These are phyloP conservation scores for Aureobasidium namibiae DNA, from an alignment of 2,329 filamentous ascomycete species.

Conservation along the genomic window DNA sequence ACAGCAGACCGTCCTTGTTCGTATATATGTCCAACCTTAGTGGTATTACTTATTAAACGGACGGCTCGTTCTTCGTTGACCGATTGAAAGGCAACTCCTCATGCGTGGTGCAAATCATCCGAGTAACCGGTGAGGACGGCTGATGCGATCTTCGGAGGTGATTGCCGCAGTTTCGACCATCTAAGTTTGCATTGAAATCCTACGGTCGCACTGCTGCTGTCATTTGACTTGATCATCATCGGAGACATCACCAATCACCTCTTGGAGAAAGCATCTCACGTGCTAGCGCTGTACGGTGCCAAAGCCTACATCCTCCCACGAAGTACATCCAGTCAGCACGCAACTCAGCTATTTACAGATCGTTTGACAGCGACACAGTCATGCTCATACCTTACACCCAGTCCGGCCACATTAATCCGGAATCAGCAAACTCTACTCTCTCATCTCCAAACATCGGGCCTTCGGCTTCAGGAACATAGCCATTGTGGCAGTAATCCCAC, in stretches of 20 bases:
- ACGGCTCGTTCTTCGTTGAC: neutral
- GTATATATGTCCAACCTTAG: neutral
- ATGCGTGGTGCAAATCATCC: neutral
- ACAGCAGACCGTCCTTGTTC: neutral
- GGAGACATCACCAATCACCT: neutral
- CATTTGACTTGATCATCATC: too few species aligned
- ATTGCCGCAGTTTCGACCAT: neutral
- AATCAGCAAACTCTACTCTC: neutral
- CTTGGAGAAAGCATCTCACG: neutral
- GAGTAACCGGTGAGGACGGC: neutral
- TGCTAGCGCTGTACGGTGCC: neutral
- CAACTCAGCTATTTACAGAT: neutral
- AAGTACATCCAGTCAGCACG: neutral
- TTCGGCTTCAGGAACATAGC: slow-evolving; percentile 13
- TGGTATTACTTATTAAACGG: neutral
- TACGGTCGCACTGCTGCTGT: too few species aligned
- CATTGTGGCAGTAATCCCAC: slow-evolving; percentile 23
- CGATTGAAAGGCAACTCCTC: neutral
- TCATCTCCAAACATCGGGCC: slow-evolving; percentile 7
- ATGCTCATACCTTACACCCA: neutral
- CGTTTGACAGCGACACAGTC: neutral
- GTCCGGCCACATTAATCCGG: slow-evolving; percentile 1
- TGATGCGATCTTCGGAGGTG: neutral
- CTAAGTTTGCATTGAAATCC: too few species aligned
- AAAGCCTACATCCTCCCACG: neutral